These are phyloP conservation scores for Epichloe elymi DNA, from an alignment of 2,329 filamentous ascomycete genomes.

Conservation along the genomic window DNA sequence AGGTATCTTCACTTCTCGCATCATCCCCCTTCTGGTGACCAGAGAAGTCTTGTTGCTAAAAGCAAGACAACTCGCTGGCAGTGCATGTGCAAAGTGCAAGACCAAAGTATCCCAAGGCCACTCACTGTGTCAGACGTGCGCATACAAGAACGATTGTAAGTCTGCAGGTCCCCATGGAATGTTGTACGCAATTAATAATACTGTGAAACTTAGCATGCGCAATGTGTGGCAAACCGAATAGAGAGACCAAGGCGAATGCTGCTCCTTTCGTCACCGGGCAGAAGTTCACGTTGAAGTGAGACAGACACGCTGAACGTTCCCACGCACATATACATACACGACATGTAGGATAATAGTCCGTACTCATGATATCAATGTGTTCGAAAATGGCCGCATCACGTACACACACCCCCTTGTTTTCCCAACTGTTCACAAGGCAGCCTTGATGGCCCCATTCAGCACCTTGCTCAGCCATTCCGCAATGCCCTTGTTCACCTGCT, in stretches of 20 bases:
- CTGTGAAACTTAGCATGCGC: constrained; percentile 35
- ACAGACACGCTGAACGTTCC: neutral
- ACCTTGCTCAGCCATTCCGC: constrained; percentile 47
- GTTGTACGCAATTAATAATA: constrained; percentile 2
- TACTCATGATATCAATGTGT: too few species aligned
- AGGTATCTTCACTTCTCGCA: constrained; percentile 7
- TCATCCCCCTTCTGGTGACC: too few species aligned
- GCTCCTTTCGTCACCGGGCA: constrained; percentile 44
- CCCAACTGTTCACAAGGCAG: constrained; percentile 12
- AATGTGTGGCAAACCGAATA: constrained; percentile 49
- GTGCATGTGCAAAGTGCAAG: constrained; percentile 48
- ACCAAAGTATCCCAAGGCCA: constrained; percentile 49
- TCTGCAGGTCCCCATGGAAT: neutral
- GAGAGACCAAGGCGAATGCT: constrained; percentile 29
- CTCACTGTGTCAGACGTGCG: constrained; percentile 48
- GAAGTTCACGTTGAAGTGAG: constrained; percentile 48
- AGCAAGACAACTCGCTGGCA: constrained; percentile 12
- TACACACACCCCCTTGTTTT: neutral
- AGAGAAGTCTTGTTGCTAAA: neutral
- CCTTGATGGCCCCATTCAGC: constrained; percentile 13
- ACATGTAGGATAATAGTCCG: neutral
- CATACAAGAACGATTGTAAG: constrained; percentile 47
- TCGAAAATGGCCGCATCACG: neutral
- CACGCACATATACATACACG: neutral
- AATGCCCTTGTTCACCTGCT: constrained; percentile 57